phyloP scores from a whole-genome alignment of 2,329 filamentous ascomycete species.

The Aspergillus sp. region DNA sequence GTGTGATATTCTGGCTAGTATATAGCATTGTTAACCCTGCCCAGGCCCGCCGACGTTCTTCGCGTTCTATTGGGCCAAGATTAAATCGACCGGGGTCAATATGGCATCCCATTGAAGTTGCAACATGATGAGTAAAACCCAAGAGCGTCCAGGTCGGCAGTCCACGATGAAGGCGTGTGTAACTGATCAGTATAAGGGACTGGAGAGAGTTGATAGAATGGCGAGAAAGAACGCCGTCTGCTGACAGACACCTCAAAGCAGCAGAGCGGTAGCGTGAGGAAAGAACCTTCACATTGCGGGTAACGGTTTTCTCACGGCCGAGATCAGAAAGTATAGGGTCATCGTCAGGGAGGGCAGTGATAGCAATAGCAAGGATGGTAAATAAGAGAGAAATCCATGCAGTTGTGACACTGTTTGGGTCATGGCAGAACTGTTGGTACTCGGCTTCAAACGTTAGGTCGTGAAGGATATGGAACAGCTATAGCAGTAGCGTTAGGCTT shows the following conservation, averaged over 20 bases:
- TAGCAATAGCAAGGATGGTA: conserved; percentile 38
- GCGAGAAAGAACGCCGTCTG: conserved; percentile 38
- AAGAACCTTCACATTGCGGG: conserved; percentile 37
- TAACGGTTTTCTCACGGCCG: conserved; percentile 36
- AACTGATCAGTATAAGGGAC: conserved; percentile 40
- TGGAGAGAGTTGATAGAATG: conserved; percentile 43
- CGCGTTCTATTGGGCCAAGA: conserved; percentile 36
- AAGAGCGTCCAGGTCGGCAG: conserved; percentile 41
- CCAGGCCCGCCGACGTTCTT: conserved; percentile 42
- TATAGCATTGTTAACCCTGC: conserved; percentile 42
- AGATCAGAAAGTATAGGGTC: conserved; percentile 38
- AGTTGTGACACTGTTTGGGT: conserved; percentile 34
- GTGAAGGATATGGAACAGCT: conserved; percentile 44
- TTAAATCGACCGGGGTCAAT: conserved; percentile 40
- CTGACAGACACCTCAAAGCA: conserved; percentile 39
- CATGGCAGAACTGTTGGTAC: conserved; percentile 39
- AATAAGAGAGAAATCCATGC: conserved; percentile 43
- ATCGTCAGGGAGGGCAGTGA: conserved; percentile 38
- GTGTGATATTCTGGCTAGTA: conserved; percentile 38
- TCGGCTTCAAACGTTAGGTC: conserved; percentile 42
- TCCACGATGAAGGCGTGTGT: conserved; percentile 37
- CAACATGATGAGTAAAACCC: conserved; percentile 41
- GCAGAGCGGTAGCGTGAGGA: conserved; percentile 39
- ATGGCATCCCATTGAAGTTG: conserved; percentile 44
- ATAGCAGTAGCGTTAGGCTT: neutral